Conservation (phyloP, 2,329 filamentous ascomycete genomes). For the Claviceps sp. region DNA sequence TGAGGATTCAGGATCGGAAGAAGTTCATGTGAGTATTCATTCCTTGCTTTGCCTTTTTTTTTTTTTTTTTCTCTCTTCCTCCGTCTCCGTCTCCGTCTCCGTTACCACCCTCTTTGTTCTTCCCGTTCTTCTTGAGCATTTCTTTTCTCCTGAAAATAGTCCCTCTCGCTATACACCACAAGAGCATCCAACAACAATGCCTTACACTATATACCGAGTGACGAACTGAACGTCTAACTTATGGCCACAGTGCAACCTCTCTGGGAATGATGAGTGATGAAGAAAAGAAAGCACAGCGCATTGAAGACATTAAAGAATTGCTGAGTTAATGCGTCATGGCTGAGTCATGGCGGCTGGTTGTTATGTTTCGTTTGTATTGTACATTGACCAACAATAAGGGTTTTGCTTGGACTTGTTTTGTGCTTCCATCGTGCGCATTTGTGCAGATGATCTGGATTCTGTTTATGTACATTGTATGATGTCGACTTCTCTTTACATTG, state of each 20-base stretch:
- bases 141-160: background rate
- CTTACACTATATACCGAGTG: too few relatives aligned
- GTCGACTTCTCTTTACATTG: too few relatives aligned
- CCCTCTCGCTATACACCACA: background rate
- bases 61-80: background rate
- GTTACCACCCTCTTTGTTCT: background rate
- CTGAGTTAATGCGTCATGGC: conserved; percentile 40
- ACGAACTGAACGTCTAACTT: background rate
- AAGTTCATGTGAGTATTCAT: conserved; percentile 68
- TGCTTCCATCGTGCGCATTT: too few relatives aligned
- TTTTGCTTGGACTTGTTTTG: too few relatives aligned
- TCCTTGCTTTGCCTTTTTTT: background rate
- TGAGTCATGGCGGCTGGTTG: too few relatives aligned
- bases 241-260: conserved; percentile 63
- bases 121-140: background rate
- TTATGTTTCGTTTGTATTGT: too few relatives aligned
- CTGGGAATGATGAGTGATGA: conserved; percentile 92
- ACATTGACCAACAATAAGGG: too few relatives aligned
- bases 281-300: conserved; percentile 76
- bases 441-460: too few relatives aligned
- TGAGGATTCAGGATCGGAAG: conserved; percentile 86
- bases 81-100: background rate
- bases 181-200: too few relatives aligned
- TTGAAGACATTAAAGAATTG: conserved; percentile 89
- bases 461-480: too few relatives aligned